These are phyloP conservation scores for Penicillium argentinense DNA, from an alignment of 495 filamentous ascomycete species.

Conservation along the genomic window DNA sequence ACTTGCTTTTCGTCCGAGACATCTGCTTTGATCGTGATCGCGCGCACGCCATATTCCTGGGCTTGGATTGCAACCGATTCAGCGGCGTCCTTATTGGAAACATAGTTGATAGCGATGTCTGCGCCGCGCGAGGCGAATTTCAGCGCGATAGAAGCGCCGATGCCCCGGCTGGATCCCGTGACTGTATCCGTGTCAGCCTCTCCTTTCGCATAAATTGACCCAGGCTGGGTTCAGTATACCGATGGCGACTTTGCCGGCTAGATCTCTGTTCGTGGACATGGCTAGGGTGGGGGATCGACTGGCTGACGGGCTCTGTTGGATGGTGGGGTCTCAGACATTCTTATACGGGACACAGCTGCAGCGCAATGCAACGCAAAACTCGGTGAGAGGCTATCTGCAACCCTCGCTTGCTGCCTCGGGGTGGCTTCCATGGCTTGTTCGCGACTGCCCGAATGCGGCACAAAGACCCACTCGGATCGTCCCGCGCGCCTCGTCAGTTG, in stretches of 20 bases:
- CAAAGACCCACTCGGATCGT: too few relatives aligned
- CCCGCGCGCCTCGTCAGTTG: too few relatives aligned
- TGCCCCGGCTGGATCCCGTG: constrained; percentile 40
- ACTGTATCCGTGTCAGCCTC: constrained; percentile 20
- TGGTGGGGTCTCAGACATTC: background rate
- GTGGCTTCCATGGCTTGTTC: background rate
- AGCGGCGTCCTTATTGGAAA: constrained; percentile 32
- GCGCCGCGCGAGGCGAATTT: constrained; percentile 45
- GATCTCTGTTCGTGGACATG: constrained; percentile 18
- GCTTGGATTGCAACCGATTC: constrained; percentile 48
- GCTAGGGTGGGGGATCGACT: background rate
- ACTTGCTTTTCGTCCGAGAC: constrained; percentile 48
- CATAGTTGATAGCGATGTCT: constrained; percentile 40
- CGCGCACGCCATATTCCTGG: constrained; percentile 39
- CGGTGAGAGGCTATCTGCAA: constrained; percentile 1
- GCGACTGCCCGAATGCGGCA: background rate
- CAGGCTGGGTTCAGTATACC: constrained; percentile 7
- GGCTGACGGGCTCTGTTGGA: background rate
- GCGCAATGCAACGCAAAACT: background rate
- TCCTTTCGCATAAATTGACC: too few relatives aligned
- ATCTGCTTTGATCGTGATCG: constrained; percentile 52
- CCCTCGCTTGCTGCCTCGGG: background rate
- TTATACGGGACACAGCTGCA: background rate
- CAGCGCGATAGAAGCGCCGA: constrained; percentile 38
- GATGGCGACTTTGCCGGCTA: constrained; percentile 29